Conservation (phyloP, 257 asterid species). For the Perilla frutescens region DNA sequence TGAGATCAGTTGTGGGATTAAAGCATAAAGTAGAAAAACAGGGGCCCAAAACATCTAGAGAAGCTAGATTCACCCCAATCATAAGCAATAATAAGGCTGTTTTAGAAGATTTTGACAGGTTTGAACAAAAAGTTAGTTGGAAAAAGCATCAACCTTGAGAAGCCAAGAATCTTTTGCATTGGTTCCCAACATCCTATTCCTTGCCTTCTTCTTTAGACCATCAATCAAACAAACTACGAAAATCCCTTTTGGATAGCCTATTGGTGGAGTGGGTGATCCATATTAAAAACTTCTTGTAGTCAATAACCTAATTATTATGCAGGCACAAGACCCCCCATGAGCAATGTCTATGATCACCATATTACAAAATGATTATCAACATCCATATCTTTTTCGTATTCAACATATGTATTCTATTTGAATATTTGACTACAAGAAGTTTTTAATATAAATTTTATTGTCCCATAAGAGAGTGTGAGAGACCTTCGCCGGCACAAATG, state of each 20-base stretch:
- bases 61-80: constrained; percentile 78
- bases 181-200: constrained; percentile 56
- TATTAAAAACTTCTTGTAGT: no score
- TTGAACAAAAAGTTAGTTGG: constrained; percentile 68
- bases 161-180: constrained; percentile 77
- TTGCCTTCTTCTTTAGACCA: constrained; percentile 68
- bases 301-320: no score
- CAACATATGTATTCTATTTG: no score
- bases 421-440: no score
- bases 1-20: constrained; percentile 51
- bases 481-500: neutral
- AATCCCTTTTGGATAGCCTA: neutral
- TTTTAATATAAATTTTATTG: no score
- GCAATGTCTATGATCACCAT: no score
- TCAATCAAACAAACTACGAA: constrained; percentile 34
- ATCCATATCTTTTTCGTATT: no score
- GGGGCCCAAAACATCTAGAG: constrained; percentile 53
- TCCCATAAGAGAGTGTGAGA: no score
- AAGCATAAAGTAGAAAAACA: constrained; percentile 59
- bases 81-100: constrained; percentile 78
- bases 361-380: no score
- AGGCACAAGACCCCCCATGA: no score
- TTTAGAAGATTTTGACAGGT: constrained; percentile 72
- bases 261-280: neutral
- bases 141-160: constrained; percentile 66